phyloP scores from a whole-genome alignment of 2,329 filamentous ascomycete species.

The Xenosphaeropsis pyriputrescens region DNA sequence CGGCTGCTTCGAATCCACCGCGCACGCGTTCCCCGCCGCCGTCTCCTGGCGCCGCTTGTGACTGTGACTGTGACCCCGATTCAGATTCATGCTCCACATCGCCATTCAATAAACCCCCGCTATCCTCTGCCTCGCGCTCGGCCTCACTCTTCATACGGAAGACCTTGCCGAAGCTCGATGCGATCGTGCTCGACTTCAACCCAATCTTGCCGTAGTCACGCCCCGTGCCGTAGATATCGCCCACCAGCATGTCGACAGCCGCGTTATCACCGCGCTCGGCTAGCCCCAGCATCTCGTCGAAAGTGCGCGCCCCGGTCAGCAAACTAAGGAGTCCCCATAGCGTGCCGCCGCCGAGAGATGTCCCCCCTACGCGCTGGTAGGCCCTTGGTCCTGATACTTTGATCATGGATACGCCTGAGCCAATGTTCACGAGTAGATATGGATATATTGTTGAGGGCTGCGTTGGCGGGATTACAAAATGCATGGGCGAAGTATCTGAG shows the following conservation, averaged over 20 bases:
- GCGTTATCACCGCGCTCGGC: conserved; percentile 85
- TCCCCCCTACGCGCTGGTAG: conserved; percentile 85
- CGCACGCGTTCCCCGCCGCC: not conserved
- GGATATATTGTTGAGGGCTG: conserved; percentile 59
- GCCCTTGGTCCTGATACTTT: conserved; percentile 84
- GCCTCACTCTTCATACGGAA: conserved; percentile 83
- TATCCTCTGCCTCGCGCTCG: conserved; percentile 65
- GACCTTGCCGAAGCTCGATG: conserved; percentile 92
- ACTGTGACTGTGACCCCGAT: too few relatives aligned
- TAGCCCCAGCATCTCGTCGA: conserved; percentile 92
- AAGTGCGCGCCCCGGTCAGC: conserved; percentile 84
- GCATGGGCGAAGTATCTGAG: conserved; percentile 79
- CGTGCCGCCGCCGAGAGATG: conserved; percentile 89
- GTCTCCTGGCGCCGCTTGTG: too few relatives aligned
- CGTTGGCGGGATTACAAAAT: conserved; percentile 62
- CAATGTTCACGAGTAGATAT: conserved; percentile 95
- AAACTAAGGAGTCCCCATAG: conserved; percentile 90
- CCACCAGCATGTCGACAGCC: conserved; percentile 90
- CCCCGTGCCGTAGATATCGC: conserved; percentile 82
- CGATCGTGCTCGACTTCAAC: conserved; percentile 88
- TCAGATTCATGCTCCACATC: conserved; percentile 8
- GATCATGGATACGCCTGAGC: conserved; percentile 91
- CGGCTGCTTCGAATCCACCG: conserved; percentile 56
- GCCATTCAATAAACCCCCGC: conserved; percentile 24
- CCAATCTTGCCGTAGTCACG: conserved; percentile 86